Evolutionary conservation across 208 protist genomes (phyloP).

Genomic region (Crithidia brevicula): DNA sequence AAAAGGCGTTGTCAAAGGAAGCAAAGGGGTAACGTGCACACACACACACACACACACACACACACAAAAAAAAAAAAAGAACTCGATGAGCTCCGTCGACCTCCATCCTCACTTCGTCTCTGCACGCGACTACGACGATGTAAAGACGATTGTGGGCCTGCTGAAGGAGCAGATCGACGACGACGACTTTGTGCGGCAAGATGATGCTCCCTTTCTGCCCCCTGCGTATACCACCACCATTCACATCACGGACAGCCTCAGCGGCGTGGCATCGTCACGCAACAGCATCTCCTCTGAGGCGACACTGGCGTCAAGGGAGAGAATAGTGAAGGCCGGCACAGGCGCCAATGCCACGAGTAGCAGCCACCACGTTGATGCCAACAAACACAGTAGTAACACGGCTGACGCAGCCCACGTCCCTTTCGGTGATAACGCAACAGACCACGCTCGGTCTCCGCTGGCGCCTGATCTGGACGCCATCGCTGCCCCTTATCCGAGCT

Average conservation of each 20-base stretch:
- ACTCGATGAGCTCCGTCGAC: conserved; percentile 25
- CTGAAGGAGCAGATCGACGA: conserved; percentile 31
- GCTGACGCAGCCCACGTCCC: conserved; percentile 2
- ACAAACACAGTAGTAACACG: neutral
- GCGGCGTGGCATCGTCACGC: neutral
- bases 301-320: neutral
- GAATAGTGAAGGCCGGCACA: neutral
- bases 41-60: neutral
- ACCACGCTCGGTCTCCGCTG: neutral
- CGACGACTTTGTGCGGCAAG: conserved; percentile 7
- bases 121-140: conserved; percentile 27
- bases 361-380: neutral
- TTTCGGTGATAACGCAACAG: neutral
- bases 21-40: no score
- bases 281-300: neutral
- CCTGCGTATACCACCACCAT: conserved; percentile 24
- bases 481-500: neutral
- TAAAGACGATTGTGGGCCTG: conserved; percentile 16
- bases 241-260: conserved; percentile 22
- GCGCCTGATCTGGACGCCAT: neutral
- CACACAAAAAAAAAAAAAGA: neutral
- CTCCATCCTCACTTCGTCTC: conserved; percentile 30
- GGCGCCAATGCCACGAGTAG: no score
- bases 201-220: conserved; percentile 22
- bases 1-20: no score